A percentile compares a stretch with the other conserved stretches of the same genome.
These are phyloP conservation scores for Hawksworthiomyces lignivorus DNA, from an alignment of 2,329 filamentous ascomycete species.

Conservation along the genomic window DNA sequence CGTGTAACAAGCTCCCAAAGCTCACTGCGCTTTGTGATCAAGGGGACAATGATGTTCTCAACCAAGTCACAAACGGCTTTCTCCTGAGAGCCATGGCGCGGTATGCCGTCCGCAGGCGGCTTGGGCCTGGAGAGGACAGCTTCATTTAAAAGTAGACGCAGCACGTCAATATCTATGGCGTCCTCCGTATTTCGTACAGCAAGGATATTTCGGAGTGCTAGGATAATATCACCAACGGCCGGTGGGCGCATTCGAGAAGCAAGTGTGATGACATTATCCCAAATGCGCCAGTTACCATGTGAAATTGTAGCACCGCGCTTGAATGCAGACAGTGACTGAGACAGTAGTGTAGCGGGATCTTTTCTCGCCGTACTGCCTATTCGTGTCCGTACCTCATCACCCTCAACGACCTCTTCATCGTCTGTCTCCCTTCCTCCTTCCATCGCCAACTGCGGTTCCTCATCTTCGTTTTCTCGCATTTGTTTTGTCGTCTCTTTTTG, in stretches of 20 bases:
- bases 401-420: constrained; percentile 10
- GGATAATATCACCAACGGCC: constrained; percentile 65
- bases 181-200: constrained; percentile 71
- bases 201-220: constrained; percentile 67
- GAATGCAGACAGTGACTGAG: constrained; percentile 74
- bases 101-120: constrained; percentile 26
- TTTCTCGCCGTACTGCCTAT: constrained; percentile 20
- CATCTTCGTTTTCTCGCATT: constrained; percentile 13
- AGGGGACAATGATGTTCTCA: constrained; percentile 65
- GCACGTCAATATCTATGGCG: constrained; percentile 66
- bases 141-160: constrained; percentile 66
- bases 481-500: constrained; percentile 17
- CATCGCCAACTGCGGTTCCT: constrained; percentile 17
- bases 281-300: constrained; percentile 83
- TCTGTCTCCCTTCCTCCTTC: constrained; percentile 12
- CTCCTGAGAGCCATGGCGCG: constrained; percentile 51
- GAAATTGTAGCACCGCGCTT: constrained; percentile 80
- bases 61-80: constrained; percentile 63
- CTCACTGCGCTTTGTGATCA: constrained; percentile 72
- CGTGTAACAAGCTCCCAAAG: constrained; percentile 71
- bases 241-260: constrained; percentile 70
- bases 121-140: constrained; percentile 42
- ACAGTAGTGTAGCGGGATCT: constrained; percentile 55
- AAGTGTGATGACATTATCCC: constrained; percentile 92
- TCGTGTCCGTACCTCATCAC: constrained; percentile 17